Conservation (phyloP, 768 basidiomycete genomes). For the Tephrocybe sp. region DNA sequence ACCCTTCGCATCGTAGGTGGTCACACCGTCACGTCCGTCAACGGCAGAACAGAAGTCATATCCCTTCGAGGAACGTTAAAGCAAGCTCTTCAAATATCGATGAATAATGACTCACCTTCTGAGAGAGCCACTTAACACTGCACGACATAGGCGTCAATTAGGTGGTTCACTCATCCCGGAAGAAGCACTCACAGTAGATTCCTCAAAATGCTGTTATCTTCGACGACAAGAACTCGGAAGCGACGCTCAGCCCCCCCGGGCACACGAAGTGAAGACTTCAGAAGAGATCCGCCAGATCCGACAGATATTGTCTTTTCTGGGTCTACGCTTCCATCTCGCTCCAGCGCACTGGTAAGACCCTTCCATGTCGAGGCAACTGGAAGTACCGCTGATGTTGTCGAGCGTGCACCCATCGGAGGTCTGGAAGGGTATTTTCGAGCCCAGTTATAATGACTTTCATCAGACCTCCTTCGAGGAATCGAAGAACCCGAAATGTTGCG, state of each 20-base stretch:
- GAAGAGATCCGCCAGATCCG: constrained; percentile 63
- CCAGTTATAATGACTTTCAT: constrained; percentile 33
- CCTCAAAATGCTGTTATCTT: constrained; percentile 87
- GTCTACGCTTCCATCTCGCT: constrained; percentile 23
- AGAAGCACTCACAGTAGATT: constrained; percentile 69
- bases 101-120: constrained; percentile 38
- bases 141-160: neutral
- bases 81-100: neutral
- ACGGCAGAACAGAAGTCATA: constrained; percentile 78
- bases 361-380: constrained; percentile 38
- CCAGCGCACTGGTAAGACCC: constrained; percentile 22
- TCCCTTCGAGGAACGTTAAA: constrained; percentile 37
- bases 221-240: constrained; percentile 78
- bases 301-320: constrained; percentile 46
- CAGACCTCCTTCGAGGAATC: constrained; percentile 47
- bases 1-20: constrained; percentile 66
- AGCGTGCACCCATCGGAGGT: constrained; percentile 56
- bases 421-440: constrained; percentile 25
- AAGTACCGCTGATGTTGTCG: constrained; percentile 48
- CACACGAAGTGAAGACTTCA: constrained; percentile 65
- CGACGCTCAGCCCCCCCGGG: constrained; percentile 41
- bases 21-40: constrained; percentile 85
- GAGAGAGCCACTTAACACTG: constrained; percentile 66
- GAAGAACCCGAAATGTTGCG: constrained; percentile 5
- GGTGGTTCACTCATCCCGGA: neutral